Percentiles rank a stretch among this genome's conserved stretches.
Evolutionary conservation across 225 moss, liverwort and hornwort genomes (phyloP).

Genomic region (Ulota crispa): DNA sequence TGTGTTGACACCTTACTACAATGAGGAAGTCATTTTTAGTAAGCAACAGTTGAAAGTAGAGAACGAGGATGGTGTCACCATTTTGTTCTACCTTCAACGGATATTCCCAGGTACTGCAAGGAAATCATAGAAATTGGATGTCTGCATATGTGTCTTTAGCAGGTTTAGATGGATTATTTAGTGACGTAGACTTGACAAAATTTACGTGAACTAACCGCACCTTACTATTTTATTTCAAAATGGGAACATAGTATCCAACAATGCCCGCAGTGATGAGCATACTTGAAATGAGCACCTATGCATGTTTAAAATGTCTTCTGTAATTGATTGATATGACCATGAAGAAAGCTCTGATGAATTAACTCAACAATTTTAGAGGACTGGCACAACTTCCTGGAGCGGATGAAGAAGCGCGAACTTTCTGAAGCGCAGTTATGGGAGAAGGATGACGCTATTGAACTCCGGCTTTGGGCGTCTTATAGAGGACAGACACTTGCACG

Average conservation of each 20-base stretch:
- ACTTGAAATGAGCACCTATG: neutral
- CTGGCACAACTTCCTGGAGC: constrained; percentile 59
- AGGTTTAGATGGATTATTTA: neutral
- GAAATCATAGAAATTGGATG: neutral
- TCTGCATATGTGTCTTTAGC: neutral
- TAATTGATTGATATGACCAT: neutral
- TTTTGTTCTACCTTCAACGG: constrained; percentile 78
- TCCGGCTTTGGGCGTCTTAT: constrained; percentile 90
- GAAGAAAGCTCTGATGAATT: constrained; percentile 5
- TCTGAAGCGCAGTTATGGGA: constrained; percentile 42
- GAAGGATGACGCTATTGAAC: constrained; percentile 63
- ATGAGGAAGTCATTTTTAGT: constrained; percentile 77
- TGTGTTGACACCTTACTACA: constrained; percentile 88
- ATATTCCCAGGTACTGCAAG: constrained; percentile 70
- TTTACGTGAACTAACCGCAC: neutral
- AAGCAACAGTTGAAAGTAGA: constrained; percentile 53
- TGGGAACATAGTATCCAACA: neutral
- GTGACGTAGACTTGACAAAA: neutral
- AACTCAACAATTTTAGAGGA: constrained; percentile 33
- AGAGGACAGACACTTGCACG: constrained; percentile 89
- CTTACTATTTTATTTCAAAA: neutral
- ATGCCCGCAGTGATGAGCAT: neutral
- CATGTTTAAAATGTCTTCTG: constrained; percentile 7
- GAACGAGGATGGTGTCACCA: constrained; percentile 86
- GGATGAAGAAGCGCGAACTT: constrained; percentile 56